A percentile compares a stretch with the other conserved stretches of the same genome.
Conservation (phyloP, 2,329 filamentous ascomycete species). For the Aplosporella prunicola region DNA sequence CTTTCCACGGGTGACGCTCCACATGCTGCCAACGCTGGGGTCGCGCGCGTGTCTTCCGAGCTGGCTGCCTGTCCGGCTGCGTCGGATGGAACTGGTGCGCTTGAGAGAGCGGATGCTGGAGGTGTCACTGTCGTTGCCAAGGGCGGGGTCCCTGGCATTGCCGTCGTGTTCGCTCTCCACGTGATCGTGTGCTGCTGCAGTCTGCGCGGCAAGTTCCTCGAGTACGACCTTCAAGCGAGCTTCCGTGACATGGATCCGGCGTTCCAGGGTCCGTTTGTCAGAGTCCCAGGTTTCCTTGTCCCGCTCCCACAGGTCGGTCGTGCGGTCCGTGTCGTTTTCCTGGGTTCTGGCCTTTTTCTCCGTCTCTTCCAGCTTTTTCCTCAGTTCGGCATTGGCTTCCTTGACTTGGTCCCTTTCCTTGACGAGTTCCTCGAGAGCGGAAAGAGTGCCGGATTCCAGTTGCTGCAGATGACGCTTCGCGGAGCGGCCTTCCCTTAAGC, state of each 20-base stretch:
- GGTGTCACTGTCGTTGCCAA: constrained; percentile 54
- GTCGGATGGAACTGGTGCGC: constrained; percentile 32
- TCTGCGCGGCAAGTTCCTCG: constrained; percentile 70
- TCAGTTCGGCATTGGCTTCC: constrained; percentile 60
- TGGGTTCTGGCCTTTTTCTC: constrained; percentile 71
- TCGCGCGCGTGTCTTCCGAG: constrained; percentile 27
- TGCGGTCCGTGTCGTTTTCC: constrained; percentile 72
- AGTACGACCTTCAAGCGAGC: constrained; percentile 73
- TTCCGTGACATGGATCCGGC: constrained; percentile 83
- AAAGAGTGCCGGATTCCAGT: constrained; percentile 78
- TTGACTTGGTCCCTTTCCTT: constrained; percentile 80
- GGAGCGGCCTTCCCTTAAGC: constrained; percentile 66
- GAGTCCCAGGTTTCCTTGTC: constrained; percentile 81
- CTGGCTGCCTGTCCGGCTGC: too few relatives aligned
- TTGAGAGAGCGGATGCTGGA: constrained; percentile 57
- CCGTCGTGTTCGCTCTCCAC: constrained; percentile 47
- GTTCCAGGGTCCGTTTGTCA: constrained; percentile 72
- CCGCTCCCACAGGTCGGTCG: constrained; percentile 70
- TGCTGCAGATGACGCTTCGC: constrained; percentile 78
- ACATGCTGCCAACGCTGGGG: constrained; percentile 41
- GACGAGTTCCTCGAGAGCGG: constrained; percentile 72
- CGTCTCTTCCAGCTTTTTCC: constrained; percentile 63
- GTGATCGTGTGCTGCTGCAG: constrained; percentile 36
- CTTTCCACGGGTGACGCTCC: constrained; percentile 48
- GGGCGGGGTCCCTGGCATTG: too few relatives aligned